Conservation (phyloP, 2,329 filamentous ascomycete species). For the Karstenula rhodostoma region DNA sequence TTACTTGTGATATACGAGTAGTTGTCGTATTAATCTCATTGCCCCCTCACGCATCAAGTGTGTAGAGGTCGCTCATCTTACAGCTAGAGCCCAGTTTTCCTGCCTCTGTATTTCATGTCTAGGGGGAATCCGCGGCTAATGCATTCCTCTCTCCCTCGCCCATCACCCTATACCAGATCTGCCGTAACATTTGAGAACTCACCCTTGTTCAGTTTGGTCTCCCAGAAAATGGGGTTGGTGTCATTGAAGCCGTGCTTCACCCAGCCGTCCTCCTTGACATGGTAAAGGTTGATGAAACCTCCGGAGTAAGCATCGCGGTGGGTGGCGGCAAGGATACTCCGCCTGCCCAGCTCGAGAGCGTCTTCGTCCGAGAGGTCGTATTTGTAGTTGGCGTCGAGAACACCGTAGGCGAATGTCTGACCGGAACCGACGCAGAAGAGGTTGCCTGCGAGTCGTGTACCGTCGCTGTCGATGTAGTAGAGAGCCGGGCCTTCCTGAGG, state of each 20-base stretch:
- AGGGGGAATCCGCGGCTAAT: background rate
- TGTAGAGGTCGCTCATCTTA: background rate
- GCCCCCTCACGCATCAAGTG: background rate
- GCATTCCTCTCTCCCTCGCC: background rate
- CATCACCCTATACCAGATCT: constrained; percentile 64
- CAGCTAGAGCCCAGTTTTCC: background rate
- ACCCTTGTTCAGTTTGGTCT: constrained; percentile 97
- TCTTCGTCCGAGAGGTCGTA: constrained; percentile 89
- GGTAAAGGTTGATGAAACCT: constrained; percentile 98
- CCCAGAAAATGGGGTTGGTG: constrained; percentile 99
- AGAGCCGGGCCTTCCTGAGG: constrained; percentile 94
- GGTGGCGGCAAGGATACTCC: constrained; percentile 94
- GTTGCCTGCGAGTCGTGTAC: constrained; percentile 90
- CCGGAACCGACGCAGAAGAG: constrained; percentile 98
- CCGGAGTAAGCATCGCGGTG: constrained; percentile 99
- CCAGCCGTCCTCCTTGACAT: constrained; percentile 99
- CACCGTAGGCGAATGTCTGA: constrained; percentile 98
- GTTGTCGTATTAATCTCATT: background rate
- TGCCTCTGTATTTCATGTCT: background rate
- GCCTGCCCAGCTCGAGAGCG: constrained; percentile 86
- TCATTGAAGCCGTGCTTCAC: constrained; percentile 98
- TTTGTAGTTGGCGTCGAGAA: constrained; percentile 92
- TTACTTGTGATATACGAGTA: background rate
- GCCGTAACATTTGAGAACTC: constrained; percentile 97
- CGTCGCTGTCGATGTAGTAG: constrained; percentile 99